Conservation (phyloP, 2,329 filamentous ascomycete species). For the Cercospora sesami region DNA sequence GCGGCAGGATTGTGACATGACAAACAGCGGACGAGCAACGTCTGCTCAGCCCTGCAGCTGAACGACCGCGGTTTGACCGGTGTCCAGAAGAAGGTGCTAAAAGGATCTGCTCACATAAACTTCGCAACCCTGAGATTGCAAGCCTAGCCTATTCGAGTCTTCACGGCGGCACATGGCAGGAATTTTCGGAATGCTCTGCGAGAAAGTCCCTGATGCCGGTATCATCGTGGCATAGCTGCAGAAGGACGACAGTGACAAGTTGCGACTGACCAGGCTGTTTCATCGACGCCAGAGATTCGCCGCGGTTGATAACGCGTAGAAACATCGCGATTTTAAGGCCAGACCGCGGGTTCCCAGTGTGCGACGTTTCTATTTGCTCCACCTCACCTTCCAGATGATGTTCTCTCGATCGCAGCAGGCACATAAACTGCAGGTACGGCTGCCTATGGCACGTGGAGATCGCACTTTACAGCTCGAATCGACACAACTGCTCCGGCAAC, state of each 20-base stretch:
- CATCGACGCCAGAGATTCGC: neutral
- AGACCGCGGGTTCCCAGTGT: neutral
- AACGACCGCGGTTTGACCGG: neutral
- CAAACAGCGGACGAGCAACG: neutral
- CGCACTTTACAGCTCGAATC: neutral
- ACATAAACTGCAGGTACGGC: neutral
- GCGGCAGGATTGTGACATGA: neutral
- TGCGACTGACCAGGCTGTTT: neutral
- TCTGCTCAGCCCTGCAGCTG: neutral
- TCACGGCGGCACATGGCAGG: neutral
- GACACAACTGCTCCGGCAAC: neutral
- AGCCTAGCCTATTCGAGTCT: neutral
- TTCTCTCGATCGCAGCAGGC: neutral
- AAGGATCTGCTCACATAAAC: slow-evolving; percentile 4
- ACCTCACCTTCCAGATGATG: neutral
- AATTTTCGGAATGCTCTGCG: neutral
- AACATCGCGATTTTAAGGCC: neutral
- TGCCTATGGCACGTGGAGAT: slow-evolving; percentile 1
- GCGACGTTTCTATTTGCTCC: neutral
- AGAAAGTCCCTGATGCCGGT: neutral
- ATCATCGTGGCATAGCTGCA: neutral
- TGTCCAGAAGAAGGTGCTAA: neutral
- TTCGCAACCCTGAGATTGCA: neutral
- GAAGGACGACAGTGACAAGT: neutral
- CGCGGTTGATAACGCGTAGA: neutral